These are phyloP conservation scores for Mycena chlorophos DNA, from an alignment of 768 basidiomycete species.

Conservation along the genomic window DNA sequence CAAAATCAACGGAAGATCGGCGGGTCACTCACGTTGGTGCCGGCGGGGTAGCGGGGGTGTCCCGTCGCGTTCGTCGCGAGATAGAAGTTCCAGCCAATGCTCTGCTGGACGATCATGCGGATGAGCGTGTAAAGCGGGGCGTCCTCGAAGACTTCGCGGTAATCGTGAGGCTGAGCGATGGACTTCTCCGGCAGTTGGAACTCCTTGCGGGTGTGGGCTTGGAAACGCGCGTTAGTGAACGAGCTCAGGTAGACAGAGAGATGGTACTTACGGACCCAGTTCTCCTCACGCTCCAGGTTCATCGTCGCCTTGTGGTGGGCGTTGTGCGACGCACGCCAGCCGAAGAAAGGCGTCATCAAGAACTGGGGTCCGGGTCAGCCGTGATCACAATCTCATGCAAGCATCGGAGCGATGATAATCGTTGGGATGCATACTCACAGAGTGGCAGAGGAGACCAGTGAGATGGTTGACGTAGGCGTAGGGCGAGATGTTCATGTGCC, in stretches of 20 bases:
- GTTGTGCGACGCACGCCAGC: slow-evolving; percentile 69
- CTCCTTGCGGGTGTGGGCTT: slow-evolving; percentile 40
- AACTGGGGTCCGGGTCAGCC: slow-evolving; percentile 22
- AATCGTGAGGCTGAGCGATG: slow-evolving; percentile 43
- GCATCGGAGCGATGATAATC: slow-evolving; percentile 35
- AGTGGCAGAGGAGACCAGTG: slow-evolving; percentile 28
- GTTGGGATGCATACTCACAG: slow-evolving; percentile 39
- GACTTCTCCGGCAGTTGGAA: slow-evolving; percentile 45
- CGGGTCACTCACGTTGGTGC: slow-evolving; percentile 41
- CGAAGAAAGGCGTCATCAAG: slow-evolving; percentile 57
- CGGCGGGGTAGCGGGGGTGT: slow-evolving; percentile 43
- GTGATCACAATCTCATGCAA: background rate
- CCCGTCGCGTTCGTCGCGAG: slow-evolving; percentile 47
- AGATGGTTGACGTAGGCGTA: slow-evolving; percentile 33
- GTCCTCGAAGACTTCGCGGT: slow-evolving; percentile 49
- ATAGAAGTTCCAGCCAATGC: slow-evolving; percentile 2
- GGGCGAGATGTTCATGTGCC: slow-evolving; percentile 40
- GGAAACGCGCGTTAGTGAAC: background rate
- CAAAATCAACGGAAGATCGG: background rate
- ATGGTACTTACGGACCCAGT: slow-evolving; percentile 46
- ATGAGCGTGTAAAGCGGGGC: slow-evolving; percentile 52
- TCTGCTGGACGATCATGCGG: slow-evolving; percentile 23
- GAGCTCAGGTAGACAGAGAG: background rate
- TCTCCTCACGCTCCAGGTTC: slow-evolving; percentile 71
- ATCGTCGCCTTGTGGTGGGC: slow-evolving; percentile 55